Conservation (phyloP, 352 stramenopile species). For the Phytopythium cucurbitacearum region DNA sequence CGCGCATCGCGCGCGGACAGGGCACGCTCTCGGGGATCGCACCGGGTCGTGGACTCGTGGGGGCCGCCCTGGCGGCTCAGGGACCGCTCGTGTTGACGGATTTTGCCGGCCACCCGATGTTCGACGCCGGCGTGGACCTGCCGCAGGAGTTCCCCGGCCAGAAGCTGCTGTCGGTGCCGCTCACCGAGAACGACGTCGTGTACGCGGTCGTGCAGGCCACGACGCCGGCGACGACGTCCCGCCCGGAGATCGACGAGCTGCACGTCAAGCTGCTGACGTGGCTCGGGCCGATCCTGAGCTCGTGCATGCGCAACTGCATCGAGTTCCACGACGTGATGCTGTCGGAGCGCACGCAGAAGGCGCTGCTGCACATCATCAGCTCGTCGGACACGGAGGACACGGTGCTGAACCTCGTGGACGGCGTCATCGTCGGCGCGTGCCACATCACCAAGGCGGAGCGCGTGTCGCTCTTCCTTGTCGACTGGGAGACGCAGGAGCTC, state of each 20-base stretch:
- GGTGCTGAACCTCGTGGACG: conserved; percentile 80
- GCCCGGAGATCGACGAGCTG: conserved; percentile 47
- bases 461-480: conserved; percentile 77
- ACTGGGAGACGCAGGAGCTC: conserved; percentile 79
- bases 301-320: conserved; percentile 84
- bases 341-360: conserved; percentile 80
- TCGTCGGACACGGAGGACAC: conserved; percentile 81
- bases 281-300: conserved; percentile 75
- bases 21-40: conserved; percentile 48
- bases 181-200: conserved; percentile 69
- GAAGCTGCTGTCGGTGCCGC: conserved; percentile 66
- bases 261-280: conserved; percentile 76
- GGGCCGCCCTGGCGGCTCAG: conserved; percentile 30
- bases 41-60: conserved; percentile 48
- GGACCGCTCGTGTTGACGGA: conserved; percentile 27
- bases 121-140: conserved; percentile 70
- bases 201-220: conserved; percentile 77
- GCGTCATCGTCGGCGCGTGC: conserved; percentile 70
- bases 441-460: conserved; percentile 82
- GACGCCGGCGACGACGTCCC: conserved; percentile 28
- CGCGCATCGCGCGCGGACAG: conserved; percentile 50
- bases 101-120: conserved; percentile 42
- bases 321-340: conserved; percentile 82
- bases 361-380: conserved; percentile 82
- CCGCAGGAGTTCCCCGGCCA: conserved; percentile 46